These are phyloP conservation scores for Trametes hirsuta DNA, from an alignment of 1,284 basidiomycete species.

Conservation along the genomic window DNA sequence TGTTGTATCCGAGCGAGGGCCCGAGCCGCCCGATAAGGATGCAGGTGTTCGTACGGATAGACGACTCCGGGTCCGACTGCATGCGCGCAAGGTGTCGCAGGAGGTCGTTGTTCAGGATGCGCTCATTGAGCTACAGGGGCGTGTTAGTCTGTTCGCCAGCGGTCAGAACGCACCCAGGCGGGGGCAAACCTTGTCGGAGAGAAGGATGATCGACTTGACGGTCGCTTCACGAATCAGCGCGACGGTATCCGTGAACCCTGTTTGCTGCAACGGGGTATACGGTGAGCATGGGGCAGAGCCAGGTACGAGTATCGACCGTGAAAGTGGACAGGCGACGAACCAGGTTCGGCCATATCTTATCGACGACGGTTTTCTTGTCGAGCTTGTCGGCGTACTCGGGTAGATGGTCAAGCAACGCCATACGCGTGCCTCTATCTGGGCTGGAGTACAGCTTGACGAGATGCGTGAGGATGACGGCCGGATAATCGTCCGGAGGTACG, in stretches of 20 bases:
- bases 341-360: constrained; percentile 93
- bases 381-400: constrained; percentile 86
- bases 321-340: constrained; percentile 45
- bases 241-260: constrained; percentile 94
- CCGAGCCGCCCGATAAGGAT: constrained; percentile 94
- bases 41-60: constrained; percentile 97
- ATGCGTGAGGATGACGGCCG: constrained; percentile 71
- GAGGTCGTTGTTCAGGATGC: constrained; percentile 96
- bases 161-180: background rate
- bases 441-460: constrained; percentile 85
- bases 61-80: constrained; percentile 91
- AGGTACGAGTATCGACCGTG: background rate
- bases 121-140: constrained; percentile 73
- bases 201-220: constrained; percentile 82
- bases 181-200: constrained; percentile 77
- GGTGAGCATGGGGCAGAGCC: background rate
- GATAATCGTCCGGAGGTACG: constrained; percentile 75
- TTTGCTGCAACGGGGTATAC: constrained; percentile 59
- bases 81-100: constrained; percentile 91
- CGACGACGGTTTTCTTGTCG: constrained; percentile 82
- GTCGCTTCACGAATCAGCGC: constrained; percentile 95
- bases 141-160: background rate
- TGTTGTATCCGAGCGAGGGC: constrained; percentile 83
- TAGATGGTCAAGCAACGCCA: constrained; percentile 90
- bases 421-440: constrained; percentile 90